Evolutionary conservation across 768 basidiomycete genomes (phyloP).

Genomic region (Lactarius psammicola): DNA sequence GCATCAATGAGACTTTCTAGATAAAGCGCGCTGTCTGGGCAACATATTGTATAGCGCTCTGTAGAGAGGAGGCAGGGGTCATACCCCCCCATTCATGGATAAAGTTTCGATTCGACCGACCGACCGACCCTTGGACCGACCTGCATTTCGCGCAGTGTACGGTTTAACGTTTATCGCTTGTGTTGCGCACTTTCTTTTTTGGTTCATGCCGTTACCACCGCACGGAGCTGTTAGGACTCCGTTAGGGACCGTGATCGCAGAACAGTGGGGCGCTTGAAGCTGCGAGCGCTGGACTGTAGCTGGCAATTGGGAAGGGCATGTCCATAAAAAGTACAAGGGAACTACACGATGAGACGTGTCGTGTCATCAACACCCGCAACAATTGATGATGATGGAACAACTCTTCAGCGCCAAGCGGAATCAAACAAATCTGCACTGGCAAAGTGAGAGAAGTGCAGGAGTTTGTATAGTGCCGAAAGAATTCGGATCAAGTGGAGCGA

Average conservation of each 20-base stretch:
- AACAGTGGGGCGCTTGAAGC: neutral
- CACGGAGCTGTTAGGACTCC: neutral
- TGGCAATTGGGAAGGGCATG: neutral
- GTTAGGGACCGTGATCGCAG: neutral
- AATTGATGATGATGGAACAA: neutral
- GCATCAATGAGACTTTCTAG: no score
- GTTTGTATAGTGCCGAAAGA: neutral
- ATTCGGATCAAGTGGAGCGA: neutral
- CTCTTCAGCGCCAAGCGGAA: neutral
- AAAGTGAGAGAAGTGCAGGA: neutral
- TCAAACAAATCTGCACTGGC: neutral
- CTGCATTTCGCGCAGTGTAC: neutral
- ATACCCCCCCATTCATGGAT: neutral
- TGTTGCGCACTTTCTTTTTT: neutral
- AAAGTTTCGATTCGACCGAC: neutral
- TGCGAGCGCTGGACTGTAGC: neutral
- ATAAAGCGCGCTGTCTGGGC: neutral
- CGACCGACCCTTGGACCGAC: no score
- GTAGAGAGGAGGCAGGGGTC: neutral
- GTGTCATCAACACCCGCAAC: neutral
- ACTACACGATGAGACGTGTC: neutral
- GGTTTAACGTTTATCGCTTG: neutral
- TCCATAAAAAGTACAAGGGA: constrained; percentile 16
- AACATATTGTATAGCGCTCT: neutral
- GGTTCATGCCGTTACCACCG: neutral